Percentiles rank a stretch among this genome's conserved stretches.
These are phyloP conservation scores for Nakazawaea peltata DNA, from an alignment of 805 yeast genomes.

Conservation along the genomic window DNA sequence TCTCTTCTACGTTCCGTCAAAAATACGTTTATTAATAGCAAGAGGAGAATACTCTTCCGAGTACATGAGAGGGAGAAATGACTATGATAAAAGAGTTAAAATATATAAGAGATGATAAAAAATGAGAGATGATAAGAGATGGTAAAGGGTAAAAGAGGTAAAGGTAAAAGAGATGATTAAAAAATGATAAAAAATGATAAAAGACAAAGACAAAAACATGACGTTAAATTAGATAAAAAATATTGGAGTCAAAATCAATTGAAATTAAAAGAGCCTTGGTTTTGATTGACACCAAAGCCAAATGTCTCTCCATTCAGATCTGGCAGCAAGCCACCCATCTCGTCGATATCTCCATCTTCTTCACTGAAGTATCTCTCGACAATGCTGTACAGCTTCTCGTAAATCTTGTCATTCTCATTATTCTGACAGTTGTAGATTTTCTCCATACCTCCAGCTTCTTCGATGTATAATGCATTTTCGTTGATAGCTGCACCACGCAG, in stretches of 20 bases:
- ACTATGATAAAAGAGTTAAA: too few species aligned
- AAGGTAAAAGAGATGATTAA: background rate
- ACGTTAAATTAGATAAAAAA: too few species aligned
- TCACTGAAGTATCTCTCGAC: slow-evolving; percentile 88
- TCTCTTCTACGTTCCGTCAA: too few species aligned
- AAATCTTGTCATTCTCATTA: slow-evolving; percentile 86
- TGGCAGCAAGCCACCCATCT: slow-evolving; percentile 66
- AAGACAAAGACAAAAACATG: background rate
- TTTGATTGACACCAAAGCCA: slow-evolving; percentile 76
- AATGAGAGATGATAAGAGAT: background rate
- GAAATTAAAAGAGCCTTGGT: slow-evolving; percentile 44
- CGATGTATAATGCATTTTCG: slow-evolving; percentile 85
- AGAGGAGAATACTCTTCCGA: too few species aligned
- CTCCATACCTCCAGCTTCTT: slow-evolving; percentile 98
- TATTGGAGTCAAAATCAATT: too few species aligned
- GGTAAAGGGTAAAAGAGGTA: background rate
- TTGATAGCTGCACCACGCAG: slow-evolving; percentile 60
- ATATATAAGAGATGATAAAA: slow-evolving; percentile 1
- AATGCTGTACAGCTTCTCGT: slow-evolving; percentile 82
- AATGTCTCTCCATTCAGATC: slow-evolving; percentile 75
- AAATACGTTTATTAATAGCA: too few species aligned
- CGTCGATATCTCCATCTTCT: slow-evolving; percentile 70
- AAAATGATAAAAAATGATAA: slow-evolving; percentile 1
- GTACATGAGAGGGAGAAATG: too few species aligned
- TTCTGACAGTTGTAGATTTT: slow-evolving; percentile 89